Base-by-base conservation (phyloP, 345 rosid species). In the Camelina hispida region DNA sequence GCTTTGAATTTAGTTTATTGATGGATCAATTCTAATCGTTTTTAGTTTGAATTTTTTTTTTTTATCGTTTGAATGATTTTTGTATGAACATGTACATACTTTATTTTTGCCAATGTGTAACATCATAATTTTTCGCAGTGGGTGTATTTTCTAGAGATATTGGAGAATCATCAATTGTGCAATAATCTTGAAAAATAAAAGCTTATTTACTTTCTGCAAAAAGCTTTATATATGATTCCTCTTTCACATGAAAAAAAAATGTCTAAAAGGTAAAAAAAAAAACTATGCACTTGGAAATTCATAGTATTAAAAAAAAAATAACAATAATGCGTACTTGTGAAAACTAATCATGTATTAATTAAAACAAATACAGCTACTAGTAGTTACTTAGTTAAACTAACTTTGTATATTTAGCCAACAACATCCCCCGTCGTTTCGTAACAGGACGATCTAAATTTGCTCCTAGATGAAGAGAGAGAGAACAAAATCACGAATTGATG, bases 1-100 rank as follows among this genome's bases (percentile, higher is more conserved):
- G 18, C 80, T 47, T 71, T 77, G 20, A 70, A 62, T 20, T 71
- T 57, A 71, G 80, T 77, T 56, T 64, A 37, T 47, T 77, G 25
- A 69, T 18, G 7, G 0, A 59, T 59, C 23, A 4, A 35, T 20
- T 55, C 3, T 42, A 25, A 25, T 25, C 28, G 28, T 25, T 25
- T 25, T 25, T 25, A 25, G 28, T 25, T 25, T 23, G 25, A 23
- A 2, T 23, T 23, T 23, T 25, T 25, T 25, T 25, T 25, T 3
- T 25, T 25, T 25, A 0, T 62, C 16, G 23, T 53, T 52, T 40
- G 43, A 37, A 40, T 23, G 61, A 1, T 68, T 68, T 54, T 54
- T 54, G 28, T 71, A 6, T 71, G 57, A 43, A 42, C n/a, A 23
- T 62, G 4, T 17, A 73, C 32, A 66, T n/a, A 64, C 2, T 55